Conservation (phyloP, 169 alveolate species). For the Babesia bigemina region DNA sequence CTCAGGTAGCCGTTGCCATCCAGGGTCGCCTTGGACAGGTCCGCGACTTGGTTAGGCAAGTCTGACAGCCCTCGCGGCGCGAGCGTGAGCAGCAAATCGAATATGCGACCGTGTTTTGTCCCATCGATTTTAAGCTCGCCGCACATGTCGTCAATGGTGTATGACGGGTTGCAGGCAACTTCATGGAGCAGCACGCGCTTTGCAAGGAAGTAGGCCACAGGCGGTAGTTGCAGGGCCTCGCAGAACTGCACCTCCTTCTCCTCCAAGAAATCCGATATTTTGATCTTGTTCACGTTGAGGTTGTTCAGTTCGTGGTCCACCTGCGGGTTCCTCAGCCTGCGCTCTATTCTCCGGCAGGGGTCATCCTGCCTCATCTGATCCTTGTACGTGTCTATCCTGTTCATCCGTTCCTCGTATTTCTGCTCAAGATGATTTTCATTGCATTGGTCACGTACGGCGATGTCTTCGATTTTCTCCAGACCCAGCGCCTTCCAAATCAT, state of each 20-base stretch:
- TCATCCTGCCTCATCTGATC: slow-evolving; percentile 63
- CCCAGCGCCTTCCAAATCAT: slow-evolving; percentile 90
- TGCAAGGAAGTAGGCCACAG: slow-evolving; percentile 65
- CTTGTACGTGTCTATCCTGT: slow-evolving; percentile 37
- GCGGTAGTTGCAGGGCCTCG: slow-evolving; percentile 65
- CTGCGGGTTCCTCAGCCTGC: slow-evolving; percentile 44
- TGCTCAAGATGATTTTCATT: neutral
- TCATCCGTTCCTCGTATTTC: slow-evolving; percentile 58
- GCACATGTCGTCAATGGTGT: slow-evolving; percentile 66
- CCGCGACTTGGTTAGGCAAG: slow-evolving; percentile 48
- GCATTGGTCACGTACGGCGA: slow-evolving; percentile 47
- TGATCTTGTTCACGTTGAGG: slow-evolving; percentile 26
- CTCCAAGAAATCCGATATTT: slow-evolving; percentile 51
- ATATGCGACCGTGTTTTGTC: slow-evolving; percentile 62
- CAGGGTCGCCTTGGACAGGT: slow-evolving; percentile 60
- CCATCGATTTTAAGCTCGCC: slow-evolving; percentile 59
- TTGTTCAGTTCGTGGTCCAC: slow-evolving; percentile 10
- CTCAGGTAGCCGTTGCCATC: slow-evolving; percentile 54
- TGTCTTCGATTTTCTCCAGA: slow-evolving; percentile 85
- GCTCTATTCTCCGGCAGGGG: slow-evolving; percentile 52
- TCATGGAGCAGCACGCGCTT: slow-evolving; percentile 68
- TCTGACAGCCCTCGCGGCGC: slow-evolving; percentile 53
- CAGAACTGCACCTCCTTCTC: slow-evolving; percentile 66
- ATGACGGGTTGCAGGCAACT: slow-evolving; percentile 55
- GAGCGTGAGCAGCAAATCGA: slow-evolving; percentile 52